These are phyloP conservation scores for Amylocystis lapponica DNA, from an alignment of 768 basidiomycete species.

Conservation along the genomic window DNA sequence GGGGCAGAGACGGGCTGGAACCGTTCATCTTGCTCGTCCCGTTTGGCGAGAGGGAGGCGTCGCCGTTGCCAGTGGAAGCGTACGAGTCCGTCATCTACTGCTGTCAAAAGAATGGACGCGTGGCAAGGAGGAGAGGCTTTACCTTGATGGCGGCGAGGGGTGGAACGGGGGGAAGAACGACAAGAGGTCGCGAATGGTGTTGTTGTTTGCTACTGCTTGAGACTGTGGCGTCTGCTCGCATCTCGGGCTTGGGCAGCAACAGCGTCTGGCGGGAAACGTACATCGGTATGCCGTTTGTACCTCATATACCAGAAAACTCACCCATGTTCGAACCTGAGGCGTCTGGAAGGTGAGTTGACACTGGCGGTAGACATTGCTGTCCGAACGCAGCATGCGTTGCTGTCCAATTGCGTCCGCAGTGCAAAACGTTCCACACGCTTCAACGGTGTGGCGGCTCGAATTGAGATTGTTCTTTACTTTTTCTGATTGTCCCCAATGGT, in stretches of 20 bases:
- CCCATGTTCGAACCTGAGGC: no score
- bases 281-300: no score
- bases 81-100: slow-evolving; percentile 72
- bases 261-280: slow-evolving; percentile 19
- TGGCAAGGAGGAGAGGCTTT: slow-evolving; percentile 25
- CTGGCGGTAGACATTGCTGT: no score
- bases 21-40: slow-evolving; percentile 55
- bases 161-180: slow-evolving; percentile 39
- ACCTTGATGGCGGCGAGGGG: slow-evolving; percentile 34
- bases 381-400: no score
- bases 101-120: slow-evolving; percentile 10
- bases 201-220: slow-evolving; percentile 29
- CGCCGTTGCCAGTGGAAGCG: slow-evolving; percentile 60
- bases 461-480: no score
- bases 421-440: no score
- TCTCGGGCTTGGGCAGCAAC: slow-evolving; percentile 44
- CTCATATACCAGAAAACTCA: no score
- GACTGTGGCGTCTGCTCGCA: slow-evolving; percentile 27
- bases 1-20: slow-evolving; percentile 53
- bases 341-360: no score
- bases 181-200: slow-evolving; percentile 23
- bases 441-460: no score
- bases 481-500: no score
- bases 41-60: slow-evolving; percentile 51
- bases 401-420: no score